These are phyloP conservation scores for Royoungia palumana DNA, from an alignment of 768 basidiomycete species.

Conservation along the genomic window DNA sequence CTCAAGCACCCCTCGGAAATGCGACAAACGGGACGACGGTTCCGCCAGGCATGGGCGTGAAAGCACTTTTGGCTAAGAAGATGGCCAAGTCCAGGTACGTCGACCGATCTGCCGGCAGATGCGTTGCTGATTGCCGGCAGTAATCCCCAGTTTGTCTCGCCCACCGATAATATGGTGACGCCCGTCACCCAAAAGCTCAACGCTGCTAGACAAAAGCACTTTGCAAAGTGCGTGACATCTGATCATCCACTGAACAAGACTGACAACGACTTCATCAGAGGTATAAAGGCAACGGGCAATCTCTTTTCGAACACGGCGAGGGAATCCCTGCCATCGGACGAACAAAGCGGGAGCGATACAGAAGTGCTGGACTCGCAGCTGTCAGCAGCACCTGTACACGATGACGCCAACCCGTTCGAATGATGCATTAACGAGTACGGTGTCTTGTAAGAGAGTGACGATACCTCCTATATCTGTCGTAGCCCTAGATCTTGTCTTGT, in stretches of 20 bases:
- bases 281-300: constrained; percentile 54
- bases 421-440: constrained; percentile 5
- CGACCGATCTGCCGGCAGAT: not conserved
- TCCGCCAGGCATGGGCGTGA: constrained; percentile 77
- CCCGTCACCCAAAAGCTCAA: constrained; percentile 90
- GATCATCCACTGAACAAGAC: constrained; percentile 1
- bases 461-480: constrained; percentile 24
- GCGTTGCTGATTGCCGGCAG: constrained; percentile 37
- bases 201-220: constrained; percentile 91
- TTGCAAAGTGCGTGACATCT: constrained; percentile 64
- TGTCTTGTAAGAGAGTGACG: constrained; percentile 27
- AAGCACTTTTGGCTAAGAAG: constrained; percentile 90
- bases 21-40: constrained; percentile 49
- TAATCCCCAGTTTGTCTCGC: constrained; percentile 86
- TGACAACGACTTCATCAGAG: constrained; percentile 36
- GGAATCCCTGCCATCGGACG: constrained; percentile 29
- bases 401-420: constrained; percentile 74
- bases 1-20: constrained; percentile 78
- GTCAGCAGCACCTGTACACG: constrained; percentile 35
- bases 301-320: constrained; percentile 48
- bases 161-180: constrained; percentile 93
- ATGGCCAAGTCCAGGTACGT: constrained; percentile 86
- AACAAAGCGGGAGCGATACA: constrained; percentile 37
- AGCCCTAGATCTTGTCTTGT: constrained; percentile 15
- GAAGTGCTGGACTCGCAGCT: constrained; percentile 34